These are phyloP conservation scores for Rhypophila decipiens DNA, from an alignment of 495 filamentous ascomycete species.

Conservation along the genomic window DNA sequence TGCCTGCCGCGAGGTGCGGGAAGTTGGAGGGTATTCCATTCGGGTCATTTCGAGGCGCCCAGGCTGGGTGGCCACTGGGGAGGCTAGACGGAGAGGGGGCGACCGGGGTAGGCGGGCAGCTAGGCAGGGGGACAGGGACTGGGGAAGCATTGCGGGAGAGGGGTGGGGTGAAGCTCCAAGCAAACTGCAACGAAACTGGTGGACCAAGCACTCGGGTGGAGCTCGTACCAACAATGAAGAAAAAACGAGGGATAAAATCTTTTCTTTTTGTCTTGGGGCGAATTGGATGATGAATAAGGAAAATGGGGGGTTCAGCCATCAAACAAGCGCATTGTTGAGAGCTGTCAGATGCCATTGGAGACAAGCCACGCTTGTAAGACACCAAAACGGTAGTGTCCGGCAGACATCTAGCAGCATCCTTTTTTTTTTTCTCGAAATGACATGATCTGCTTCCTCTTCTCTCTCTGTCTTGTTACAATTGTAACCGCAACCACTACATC, in stretches of 20 bases:
- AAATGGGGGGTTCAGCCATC: background rate
- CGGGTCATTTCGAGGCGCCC: background rate
- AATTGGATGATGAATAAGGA: background rate
- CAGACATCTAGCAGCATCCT: background rate
- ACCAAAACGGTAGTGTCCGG: background rate
- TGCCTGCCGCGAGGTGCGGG: conserved; percentile 19
- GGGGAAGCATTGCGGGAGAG: background rate
- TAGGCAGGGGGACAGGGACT: background rate
- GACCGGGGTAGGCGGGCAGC: conserved; percentile 8
- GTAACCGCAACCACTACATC: too few species aligned
- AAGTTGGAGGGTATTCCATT: conserved; percentile 20
- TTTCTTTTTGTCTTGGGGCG: background rate
- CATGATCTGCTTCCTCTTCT: too few species aligned
- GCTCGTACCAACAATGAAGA: conserved; percentile 6
- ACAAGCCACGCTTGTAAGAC: background rate
- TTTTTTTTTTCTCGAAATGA: background rate
- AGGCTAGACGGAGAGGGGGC: conserved; percentile 7
- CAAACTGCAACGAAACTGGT: conserved; percentile 25
- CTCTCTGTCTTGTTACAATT: too few species aligned
- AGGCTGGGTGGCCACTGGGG: background rate
- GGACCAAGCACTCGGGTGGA: conserved; percentile 31
- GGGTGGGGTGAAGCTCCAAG: conserved; percentile 25
- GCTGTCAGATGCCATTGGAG: background rate
- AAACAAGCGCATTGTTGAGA: conserved; percentile 1
- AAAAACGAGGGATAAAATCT: conserved; percentile 1